Evolutionary conservation across 495 filamentous ascomycete species (phyloP), one percentile per base, ranked within the genome.

Genomic region (Penicillium maclennaniae): DNA sequence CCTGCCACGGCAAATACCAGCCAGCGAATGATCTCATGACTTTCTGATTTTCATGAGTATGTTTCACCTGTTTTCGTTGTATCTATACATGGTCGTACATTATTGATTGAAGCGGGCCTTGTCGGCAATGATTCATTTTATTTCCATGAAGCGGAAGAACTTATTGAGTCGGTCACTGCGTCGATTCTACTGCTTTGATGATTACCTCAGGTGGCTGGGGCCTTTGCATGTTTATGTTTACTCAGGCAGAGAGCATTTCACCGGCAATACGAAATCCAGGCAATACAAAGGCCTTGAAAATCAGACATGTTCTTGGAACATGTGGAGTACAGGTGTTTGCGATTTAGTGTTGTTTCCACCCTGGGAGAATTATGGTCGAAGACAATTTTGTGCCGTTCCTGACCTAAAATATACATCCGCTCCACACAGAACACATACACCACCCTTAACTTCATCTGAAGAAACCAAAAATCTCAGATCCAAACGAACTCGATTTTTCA

Each of bases 61-160:
- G 43, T 20, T 27, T 45, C 9, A 2, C 27, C 1, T 20, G 21
- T 9, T n/a, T 21, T 8, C 10, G 17, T n/a, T 49, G 37, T 49
- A 16, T 37, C 21, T 43, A 31, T 50, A 26, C 48, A 50, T 25
- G 39, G 40, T 21, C 14, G 39, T 49, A 49, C 6, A 49, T 16
- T 41, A 38, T 41, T 25, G 23, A 16, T 40, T 40, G 38, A 40
- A 1, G 10, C 8, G 31, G 10, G 7, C 15, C 31, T 34, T 1
- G 14, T 34, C 15, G 38, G 38, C 38, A n/a, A 16, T 40, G n/a
- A 9, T 40, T 19, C 5, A 40, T 40, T 17, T 7, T 2, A n/a
- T n/a, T 19, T 40, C 3, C 31, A 34, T 34, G 31, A 34, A 34
- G 10, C 15, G 31, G 9, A 34, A 34, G 31, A 1, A 14, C 31